Evolutionary conservation across 306 rosid genomes (phyloP).

Genomic region (Prunus persica): DNA sequence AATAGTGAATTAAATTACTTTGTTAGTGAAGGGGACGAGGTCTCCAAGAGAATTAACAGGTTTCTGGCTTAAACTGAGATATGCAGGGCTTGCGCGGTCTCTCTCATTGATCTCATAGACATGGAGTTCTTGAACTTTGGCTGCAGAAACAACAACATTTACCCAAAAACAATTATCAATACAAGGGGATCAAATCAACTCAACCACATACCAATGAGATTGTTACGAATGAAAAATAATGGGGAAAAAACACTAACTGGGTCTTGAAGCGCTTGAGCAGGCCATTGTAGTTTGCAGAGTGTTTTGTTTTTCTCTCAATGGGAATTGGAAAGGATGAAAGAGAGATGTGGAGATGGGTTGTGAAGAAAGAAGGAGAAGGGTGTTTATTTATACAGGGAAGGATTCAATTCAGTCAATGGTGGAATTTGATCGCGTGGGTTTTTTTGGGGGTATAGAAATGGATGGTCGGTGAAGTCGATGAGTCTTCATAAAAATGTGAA

Average conservation of each 20-base stretch:
- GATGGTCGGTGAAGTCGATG: not conserved
- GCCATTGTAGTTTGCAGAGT: not conserved
- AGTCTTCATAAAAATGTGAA: not conserved
- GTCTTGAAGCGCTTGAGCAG: conserved; percentile 16
- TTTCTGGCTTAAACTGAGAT: conserved; percentile 64
- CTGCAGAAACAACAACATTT: conserved; percentile 28
- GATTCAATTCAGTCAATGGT: not conserved
- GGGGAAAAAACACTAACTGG: not conserved
- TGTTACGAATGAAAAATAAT: not conserved
- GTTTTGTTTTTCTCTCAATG: not conserved
- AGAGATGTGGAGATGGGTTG: not conserved
- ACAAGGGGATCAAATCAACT: not conserved
- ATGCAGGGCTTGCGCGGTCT: conserved; percentile 71
- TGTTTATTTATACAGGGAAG: not conserved
- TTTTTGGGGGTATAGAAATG: not conserved
- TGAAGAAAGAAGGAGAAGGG: not conserved
- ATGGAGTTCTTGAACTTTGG: conserved; percentile 48
- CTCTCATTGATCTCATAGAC: conserved; percentile 72
- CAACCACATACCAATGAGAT: not conserved
- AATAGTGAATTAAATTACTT: conserved; percentile 27
- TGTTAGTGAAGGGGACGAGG: conserved; percentile 71
- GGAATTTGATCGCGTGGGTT: not conserved
- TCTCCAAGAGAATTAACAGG: conserved; percentile 58
- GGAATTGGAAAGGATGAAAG: not conserved
- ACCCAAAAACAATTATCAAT: not conserved